Percentiles rank a stretch among this genome's conserved stretches.
Evolutionary conservation across 1,284 basidiomycete species (phyloP).

Genomic region (Violaceomyces palustris): DNA sequence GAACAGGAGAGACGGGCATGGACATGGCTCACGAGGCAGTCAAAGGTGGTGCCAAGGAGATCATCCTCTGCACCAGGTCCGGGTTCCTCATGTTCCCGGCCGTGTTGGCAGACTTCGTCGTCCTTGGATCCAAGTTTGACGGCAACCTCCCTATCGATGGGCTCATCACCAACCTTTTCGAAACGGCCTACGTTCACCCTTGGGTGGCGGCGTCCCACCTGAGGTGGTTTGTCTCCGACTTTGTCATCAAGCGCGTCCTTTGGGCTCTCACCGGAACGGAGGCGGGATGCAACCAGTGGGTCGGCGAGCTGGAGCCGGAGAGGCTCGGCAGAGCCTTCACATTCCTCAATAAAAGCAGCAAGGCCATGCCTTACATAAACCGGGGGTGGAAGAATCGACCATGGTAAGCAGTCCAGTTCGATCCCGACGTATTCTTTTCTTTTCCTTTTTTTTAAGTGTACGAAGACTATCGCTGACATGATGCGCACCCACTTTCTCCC

Average conservation of each 20-base stretch:
- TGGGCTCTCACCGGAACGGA: constrained; percentile 64
- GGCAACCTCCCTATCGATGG: constrained; percentile 62
- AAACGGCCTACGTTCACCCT: constrained; percentile 58
- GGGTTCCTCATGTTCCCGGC: constrained; percentile 63
- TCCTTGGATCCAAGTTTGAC: constrained; percentile 59
- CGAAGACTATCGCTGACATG: no score
- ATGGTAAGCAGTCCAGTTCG: no score
- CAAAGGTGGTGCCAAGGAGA: constrained; percentile 60
- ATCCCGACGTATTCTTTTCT: no score
- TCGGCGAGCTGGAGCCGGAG: constrained; percentile 61
- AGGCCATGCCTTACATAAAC: constrained; percentile 52
- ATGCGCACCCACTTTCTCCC: no score
- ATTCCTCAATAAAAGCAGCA: constrained; percentile 55
- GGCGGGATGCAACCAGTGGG: constrained; percentile 67
- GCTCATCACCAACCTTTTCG: constrained; percentile 61
- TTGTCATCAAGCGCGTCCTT: constrained; percentile 63
- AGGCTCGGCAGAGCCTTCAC: constrained; percentile 60
- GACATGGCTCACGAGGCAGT: constrained; percentile 61
- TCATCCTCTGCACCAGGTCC: constrained; percentile 60
- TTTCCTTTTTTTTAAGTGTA: no score
- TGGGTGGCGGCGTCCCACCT: constrained; percentile 59
- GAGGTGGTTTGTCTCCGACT: constrained; percentile 65
- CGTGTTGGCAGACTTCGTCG: constrained; percentile 63
- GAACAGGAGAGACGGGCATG: constrained; percentile 64
- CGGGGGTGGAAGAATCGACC: constrained; percentile 58